phyloP scores from a whole-genome alignment of 169 alveolate genomes.

The Babesia caballi region DNA sequence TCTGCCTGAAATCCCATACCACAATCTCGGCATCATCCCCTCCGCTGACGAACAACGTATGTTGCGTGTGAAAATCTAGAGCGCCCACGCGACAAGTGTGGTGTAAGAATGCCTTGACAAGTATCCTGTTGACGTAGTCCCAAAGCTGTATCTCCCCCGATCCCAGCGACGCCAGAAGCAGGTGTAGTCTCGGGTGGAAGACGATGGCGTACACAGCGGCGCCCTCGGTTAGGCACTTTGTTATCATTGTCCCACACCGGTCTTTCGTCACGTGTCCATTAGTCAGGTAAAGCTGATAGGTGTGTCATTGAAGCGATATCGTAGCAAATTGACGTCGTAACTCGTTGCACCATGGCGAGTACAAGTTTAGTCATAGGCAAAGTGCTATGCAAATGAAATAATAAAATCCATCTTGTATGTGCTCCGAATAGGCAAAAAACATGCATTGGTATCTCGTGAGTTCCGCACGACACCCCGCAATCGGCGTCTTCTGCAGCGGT shows the following conservation, averaged over 20 bases:
- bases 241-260: slow-evolving; percentile 62
- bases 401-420: too few species aligned
- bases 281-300: too few species aligned
- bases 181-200: slow-evolving; percentile 92
- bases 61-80: slow-evolving; percentile 88
- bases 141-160: slow-evolving; percentile 91
- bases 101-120: slow-evolving; percentile 83
- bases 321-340: too few species aligned
- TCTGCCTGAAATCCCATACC: slow-evolving; percentile 91
- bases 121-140: slow-evolving; percentile 86
- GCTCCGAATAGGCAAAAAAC: too few species aligned
- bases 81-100: slow-evolving; percentile 98
- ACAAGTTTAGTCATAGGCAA: too few species aligned
- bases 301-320: too few species aligned
- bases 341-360: too few species aligned
- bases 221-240: slow-evolving; percentile 78
- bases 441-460: too few species aligned
- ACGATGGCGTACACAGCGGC: slow-evolving; percentile 93
- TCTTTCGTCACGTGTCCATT: too few species aligned
- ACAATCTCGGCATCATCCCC: slow-evolving; percentile 94
- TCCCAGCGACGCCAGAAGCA: slow-evolving; percentile 91
- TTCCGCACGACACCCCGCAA: too few species aligned
- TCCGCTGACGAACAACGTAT: slow-evolving; percentile 95
- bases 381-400: too few species aligned
- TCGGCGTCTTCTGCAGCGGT: too few species aligned